phyloP scores from a whole-genome alignment of 306 rosid genomes.

The Fragaria ananassa region DNA sequence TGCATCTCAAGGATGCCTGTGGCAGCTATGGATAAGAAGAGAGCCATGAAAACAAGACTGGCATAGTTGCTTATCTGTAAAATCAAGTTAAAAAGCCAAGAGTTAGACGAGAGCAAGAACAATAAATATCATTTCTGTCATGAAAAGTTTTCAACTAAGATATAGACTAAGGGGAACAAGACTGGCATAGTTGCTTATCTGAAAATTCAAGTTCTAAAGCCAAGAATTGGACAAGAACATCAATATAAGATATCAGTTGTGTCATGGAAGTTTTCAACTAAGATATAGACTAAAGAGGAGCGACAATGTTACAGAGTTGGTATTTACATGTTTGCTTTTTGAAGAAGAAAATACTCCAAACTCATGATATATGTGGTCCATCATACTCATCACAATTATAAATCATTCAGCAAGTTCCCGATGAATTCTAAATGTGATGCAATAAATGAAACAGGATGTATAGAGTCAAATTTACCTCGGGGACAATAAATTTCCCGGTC shows the following conservation, averaged over 20 bases:
- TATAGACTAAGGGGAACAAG: background rate
- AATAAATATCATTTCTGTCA: background rate
- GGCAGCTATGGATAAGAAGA: constrained; percentile 87
- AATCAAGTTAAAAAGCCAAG: background rate
- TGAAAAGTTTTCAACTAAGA: background rate
- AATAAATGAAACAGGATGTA: constrained; percentile 8
- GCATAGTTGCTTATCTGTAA: constrained; percentile 97
- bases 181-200: constrained; percentile 98
- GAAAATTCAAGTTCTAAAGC: constrained; percentile 22
- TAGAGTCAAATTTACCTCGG: constrained; percentile 66
- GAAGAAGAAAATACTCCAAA: background rate
- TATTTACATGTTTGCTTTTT: background rate
- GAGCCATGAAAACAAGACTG: constrained; percentile 79
- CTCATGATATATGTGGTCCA: background rate
- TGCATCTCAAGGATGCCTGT: constrained; percentile 96
- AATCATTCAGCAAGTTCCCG: background rate
- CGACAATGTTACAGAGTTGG: no score
- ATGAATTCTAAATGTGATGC: background rate
- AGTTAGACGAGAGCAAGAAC: constrained; percentile 9
- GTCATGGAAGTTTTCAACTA: background rate
- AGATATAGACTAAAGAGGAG: no score
- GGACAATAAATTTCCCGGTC: constrained; percentile 88
- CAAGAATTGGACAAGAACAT: constrained; percentile 8
- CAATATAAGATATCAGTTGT: background rate
- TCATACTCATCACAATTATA: background rate